phyloP scores from a whole-genome alignment of 1,284 basidiomycete genomes.

The Ganoderma boninense region DNA sequence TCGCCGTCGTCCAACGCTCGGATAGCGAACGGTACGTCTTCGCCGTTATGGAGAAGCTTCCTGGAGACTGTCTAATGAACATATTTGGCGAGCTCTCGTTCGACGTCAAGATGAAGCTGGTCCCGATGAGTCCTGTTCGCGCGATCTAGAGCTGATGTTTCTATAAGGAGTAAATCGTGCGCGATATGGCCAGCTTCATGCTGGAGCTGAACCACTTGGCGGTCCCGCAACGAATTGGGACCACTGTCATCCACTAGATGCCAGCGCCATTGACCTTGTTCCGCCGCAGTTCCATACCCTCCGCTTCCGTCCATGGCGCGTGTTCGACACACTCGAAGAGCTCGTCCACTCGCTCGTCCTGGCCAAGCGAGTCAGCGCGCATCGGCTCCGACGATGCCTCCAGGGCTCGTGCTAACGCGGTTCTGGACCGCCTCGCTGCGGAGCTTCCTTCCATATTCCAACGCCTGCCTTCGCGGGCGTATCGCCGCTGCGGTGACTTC shows the following conservation, averaged over 20 bases:
- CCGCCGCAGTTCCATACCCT: not conserved
- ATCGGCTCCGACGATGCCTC: not conserved
- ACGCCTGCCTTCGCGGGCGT: not conserved
- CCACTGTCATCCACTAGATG: not conserved
- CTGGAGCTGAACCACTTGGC: slow-evolving; percentile 6
- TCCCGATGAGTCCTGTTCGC: not conserved
- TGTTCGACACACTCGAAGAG: slow-evolving; percentile 20
- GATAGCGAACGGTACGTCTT: not conserved
- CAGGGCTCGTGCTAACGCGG: not conserved
- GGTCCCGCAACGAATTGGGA: slow-evolving; percentile 13
- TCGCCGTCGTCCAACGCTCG: not conserved
- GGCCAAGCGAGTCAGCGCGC: not conserved
- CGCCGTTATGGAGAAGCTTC: not conserved
- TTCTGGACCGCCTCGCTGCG: slow-evolving; percentile 1
- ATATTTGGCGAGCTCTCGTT: slow-evolving; percentile 1
- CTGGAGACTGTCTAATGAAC: slow-evolving; percentile 9
- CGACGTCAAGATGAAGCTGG: slow-evolving; percentile 8
- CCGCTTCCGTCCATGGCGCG: not conserved
- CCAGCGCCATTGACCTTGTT: not conserved
- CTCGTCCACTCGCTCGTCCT: slow-evolving; percentile 10
- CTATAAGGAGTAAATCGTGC: slow-evolving; percentile 5
- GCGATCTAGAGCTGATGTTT: not conserved
- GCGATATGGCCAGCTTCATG: not conserved
- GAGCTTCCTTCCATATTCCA: slow-evolving; percentile 7
- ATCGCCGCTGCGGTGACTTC: slow-evolving; percentile 16